A percentile compares a stretch with the other conserved stretches of the same genome.
These are phyloP conservation scores for Pichia sp. DNA, from an alignment of 1,139 yeast species.

Conservation along the genomic window DNA sequence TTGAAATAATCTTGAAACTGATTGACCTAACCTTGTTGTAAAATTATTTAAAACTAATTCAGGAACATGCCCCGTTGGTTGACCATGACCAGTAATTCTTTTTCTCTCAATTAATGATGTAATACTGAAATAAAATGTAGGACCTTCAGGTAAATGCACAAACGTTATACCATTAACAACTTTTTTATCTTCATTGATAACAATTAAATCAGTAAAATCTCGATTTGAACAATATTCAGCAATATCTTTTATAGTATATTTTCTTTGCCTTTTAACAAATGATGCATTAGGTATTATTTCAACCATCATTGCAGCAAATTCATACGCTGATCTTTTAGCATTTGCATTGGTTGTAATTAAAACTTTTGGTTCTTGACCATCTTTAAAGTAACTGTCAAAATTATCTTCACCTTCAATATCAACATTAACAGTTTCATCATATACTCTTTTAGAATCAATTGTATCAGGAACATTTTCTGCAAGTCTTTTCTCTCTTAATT, in stretches of 20 bases:
- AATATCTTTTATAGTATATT: slow-evolving; percentile 80
- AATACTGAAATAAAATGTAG: slow-evolving; percentile 84
- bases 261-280: slow-evolving; percentile 80
- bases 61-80: slow-evolving; percentile 84
- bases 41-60: slow-evolving; percentile 89
- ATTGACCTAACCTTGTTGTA: slow-evolving; percentile 84
- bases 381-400: slow-evolving; percentile 56
- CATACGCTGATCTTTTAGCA: slow-evolving; percentile 84
- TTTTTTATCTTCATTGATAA: slow-evolving; percentile 91
- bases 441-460: slow-evolving; percentile 81
- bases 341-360: slow-evolving; percentile 81
- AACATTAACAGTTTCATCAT: slow-evolving; percentile 75
- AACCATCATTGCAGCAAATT: slow-evolving; percentile 79
- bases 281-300: slow-evolving; percentile 82
- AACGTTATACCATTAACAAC: slow-evolving; percentile 86
- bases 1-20: slow-evolving; percentile 88
- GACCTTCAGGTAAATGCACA: slow-evolving; percentile 91
- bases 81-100: slow-evolving; percentile 79
- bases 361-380: slow-evolving; percentile 64
- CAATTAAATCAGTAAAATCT: slow-evolving; percentile 79
- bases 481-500: slow-evolving; percentile 70
- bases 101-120: slow-evolving; percentile 75
- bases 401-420: slow-evolving; percentile 83
- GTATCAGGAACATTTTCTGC: slow-evolving; percentile 80
- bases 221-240: slow-evolving; percentile 75